Conservation (phyloP, 1,139 yeast genomes). For the Sugiyamaella sp. region DNA sequence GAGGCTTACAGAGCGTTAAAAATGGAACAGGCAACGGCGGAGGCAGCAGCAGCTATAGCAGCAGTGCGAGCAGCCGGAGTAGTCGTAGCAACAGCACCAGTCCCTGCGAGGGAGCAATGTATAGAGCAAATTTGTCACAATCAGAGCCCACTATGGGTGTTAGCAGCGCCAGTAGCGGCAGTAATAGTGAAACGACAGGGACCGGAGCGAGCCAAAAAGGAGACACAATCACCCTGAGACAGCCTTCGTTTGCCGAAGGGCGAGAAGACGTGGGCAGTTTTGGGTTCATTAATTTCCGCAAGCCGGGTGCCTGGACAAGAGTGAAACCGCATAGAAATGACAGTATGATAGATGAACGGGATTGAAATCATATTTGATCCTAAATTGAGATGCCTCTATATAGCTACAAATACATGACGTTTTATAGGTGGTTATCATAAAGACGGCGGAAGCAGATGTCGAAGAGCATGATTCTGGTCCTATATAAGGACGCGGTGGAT, state of each 20-base stretch:
- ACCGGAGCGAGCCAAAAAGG: constrained; percentile 24
- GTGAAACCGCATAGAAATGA: constrained; percentile 22
- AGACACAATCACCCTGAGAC: constrained; percentile 27
- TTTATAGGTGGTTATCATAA: too few species aligned
- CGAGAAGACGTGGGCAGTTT: constrained; percentile 29
- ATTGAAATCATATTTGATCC: background rate
- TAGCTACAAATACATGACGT: background rate
- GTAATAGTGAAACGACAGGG: background rate
- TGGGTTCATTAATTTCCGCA: constrained; percentile 30
- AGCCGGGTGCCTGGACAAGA: constrained; percentile 32
- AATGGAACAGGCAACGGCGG: background rate
- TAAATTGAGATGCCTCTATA: background rate
- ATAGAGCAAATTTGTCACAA: background rate
- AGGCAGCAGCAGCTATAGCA: constrained; percentile 6
- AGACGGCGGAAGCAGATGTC: too few species aligned
- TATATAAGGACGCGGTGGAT: too few species aligned
- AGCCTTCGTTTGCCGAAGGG: constrained; percentile 31
- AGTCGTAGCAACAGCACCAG: constrained; percentile 15
- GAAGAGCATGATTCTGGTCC: too few species aligned
- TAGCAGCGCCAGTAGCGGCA: background rate
- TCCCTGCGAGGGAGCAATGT: constrained; percentile 1
- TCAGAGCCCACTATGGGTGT: background rate
- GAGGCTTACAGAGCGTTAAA: background rate
- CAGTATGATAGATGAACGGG: constrained; percentile 8
- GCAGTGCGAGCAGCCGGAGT: constrained; percentile 14